phyloP scores from a whole-genome alignment of 352 stramenopile genomes.

The Phytophthora melonis region DNA sequence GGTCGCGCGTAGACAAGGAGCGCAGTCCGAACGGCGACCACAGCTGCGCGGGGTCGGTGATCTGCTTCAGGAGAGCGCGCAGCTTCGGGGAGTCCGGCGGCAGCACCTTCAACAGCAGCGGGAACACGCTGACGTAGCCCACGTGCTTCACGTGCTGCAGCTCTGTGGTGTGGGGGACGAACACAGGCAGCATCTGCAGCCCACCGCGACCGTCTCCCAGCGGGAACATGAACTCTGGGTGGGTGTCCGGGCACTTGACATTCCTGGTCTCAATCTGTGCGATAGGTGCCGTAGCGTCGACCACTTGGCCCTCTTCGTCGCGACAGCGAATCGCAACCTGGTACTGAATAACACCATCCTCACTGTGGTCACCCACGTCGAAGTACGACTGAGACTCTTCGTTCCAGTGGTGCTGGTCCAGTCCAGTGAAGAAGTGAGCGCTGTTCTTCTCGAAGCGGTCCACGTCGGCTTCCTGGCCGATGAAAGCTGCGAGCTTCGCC shows the following conservation, averaged over 20 bases:
- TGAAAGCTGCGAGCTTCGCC: conserved; percentile 50
- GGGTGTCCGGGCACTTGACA: conserved; percentile 59
- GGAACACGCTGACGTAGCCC: conserved; percentile 92
- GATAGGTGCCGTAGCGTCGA: conserved; percentile 52
- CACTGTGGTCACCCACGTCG: conserved; percentile 84
- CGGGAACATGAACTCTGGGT: conserved; percentile 81
- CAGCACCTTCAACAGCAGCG: conserved; percentile 80
- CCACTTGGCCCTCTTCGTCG: conserved; percentile 52
- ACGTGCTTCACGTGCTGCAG: conserved; percentile 84
- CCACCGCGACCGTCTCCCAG: conserved; percentile 82
- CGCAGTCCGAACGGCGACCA: conserved; percentile 86
- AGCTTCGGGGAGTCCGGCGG: conserved; percentile 75
- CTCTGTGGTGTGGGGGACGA: conserved; percentile 63
- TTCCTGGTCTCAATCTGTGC: conserved; percentile 46
- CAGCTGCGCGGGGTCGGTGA: conserved; percentile 73
- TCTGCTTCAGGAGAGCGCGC: conserved; percentile 57
- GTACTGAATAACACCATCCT: conserved; percentile 74
- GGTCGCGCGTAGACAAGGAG: conserved; percentile 86
- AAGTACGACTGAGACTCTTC: conserved; percentile 73
- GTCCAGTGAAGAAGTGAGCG: conserved; percentile 45
- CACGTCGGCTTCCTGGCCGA: conserved; percentile 40
- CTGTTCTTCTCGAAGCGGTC: conserved; percentile 43
- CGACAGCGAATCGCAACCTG: conserved; percentile 76
- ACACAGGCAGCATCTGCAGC: conserved; percentile 78
- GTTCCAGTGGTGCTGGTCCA: conserved; percentile 83